Percentiles rank a stretch among this genome's conserved stretches.
Conservation (phyloP, 208 protist species). For the Sergeia podlipaevii region DNA sequence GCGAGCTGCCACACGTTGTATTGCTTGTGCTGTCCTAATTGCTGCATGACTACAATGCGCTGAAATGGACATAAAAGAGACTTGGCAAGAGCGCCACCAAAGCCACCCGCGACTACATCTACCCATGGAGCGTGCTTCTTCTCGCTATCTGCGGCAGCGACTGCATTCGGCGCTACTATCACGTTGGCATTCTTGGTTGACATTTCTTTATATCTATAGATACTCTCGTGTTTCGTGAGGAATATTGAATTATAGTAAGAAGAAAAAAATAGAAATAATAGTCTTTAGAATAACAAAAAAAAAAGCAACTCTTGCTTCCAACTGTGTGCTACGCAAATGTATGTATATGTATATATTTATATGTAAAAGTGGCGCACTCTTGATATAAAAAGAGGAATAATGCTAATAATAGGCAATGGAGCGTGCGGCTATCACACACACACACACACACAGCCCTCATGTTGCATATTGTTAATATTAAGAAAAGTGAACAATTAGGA, state of each 20-base stretch:
- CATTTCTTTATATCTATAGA: background rate
- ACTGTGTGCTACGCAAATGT: background rate
- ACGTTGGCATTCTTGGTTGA: background rate
- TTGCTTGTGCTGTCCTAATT: conserved; percentile 64
- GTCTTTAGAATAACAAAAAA: conserved; percentile 1
- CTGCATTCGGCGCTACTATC: conserved; percentile 6
- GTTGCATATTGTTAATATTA: too few species aligned
- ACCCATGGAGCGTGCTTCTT: conserved; percentile 76
- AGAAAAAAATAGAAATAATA: too few species aligned
- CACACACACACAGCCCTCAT: too few species aligned
- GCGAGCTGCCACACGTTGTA: conserved; percentile 38
- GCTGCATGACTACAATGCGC: conserved; percentile 84
- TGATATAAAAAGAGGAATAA: too few species aligned
- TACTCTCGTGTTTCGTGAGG: background rate
- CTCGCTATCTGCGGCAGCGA: conserved; percentile 25
- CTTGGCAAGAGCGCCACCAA: conserved; percentile 74
- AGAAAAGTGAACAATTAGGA: too few species aligned
- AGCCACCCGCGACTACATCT: conserved; percentile 73
- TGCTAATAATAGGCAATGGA: too few species aligned
- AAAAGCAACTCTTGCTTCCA: too few species aligned
- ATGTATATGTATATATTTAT: conserved; percentile 13
- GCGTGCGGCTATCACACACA: too few species aligned
- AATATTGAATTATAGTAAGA: too few species aligned
- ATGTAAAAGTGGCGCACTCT: too few species aligned
- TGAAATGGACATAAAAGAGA: conserved; percentile 81